These are phyloP conservation scores for Parafenestella ontariensis DNA, from an alignment of 2,329 filamentous ascomycete genomes.

Conservation along the genomic window DNA sequence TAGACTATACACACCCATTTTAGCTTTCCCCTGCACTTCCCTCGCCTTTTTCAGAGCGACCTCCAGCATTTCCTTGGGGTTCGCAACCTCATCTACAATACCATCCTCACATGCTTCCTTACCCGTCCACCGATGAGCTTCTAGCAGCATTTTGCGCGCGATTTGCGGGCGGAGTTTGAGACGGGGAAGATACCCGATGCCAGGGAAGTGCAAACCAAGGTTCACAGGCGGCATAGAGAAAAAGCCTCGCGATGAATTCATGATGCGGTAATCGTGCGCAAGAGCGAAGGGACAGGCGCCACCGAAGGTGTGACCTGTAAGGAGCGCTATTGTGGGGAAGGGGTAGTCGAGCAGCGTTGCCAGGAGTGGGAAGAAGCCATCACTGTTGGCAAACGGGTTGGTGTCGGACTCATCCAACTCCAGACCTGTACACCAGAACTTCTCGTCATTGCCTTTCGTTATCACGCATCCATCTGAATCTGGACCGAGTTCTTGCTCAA, in stretches of 20 bases:
- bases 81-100: conserved; percentile 60
- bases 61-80: conserved; percentile 56
- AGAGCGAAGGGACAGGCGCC: conserved; percentile 57
- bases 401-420: conserved; percentile 57
- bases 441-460: conserved; percentile 59
- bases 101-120: conserved; percentile 60
- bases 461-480: conserved; percentile 61
- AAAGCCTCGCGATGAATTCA: conserved; percentile 44
- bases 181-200: conserved; percentile 60
- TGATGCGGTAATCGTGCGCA: conserved; percentile 57
- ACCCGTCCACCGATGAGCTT: conserved; percentile 63
- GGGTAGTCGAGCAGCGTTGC: conserved; percentile 59
- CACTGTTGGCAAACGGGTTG: conserved; percentile 63
- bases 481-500: conserved; percentile 56
- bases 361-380: conserved; percentile 63
- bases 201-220: conserved; percentile 63
- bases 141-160: conserved; percentile 63
- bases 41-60: conserved; percentile 56
- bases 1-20: conserved; percentile 60
- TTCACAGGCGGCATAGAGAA: conserved; percentile 59
- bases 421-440: conserved; percentile 61
- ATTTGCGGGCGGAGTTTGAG: conserved; percentile 60
- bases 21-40: conserved; percentile 51
- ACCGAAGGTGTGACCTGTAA: conserved; percentile 60
- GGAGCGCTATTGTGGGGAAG: conserved; percentile 56